Conservation (phyloP, 129 eudicot species). For the Artemisia annua region DNA sequence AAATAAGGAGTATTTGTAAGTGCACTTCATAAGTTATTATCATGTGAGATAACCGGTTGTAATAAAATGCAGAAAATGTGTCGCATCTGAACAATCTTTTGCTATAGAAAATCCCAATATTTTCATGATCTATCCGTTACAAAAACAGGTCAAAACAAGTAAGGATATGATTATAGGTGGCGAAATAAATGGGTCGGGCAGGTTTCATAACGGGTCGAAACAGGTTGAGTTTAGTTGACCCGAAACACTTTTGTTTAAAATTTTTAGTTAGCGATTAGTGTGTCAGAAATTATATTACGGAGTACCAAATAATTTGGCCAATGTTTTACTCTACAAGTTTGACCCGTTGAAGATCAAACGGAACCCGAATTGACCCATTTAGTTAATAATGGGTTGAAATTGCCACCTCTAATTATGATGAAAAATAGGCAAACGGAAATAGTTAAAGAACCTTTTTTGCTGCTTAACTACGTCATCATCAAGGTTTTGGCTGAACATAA, state of each 20-base stretch:
- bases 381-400: no score
- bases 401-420: conserved; percentile 2
- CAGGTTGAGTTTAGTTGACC: neutral
- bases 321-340: neutral
- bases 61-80: conserved; percentile 55
- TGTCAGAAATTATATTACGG: neutral
- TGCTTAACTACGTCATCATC: conserved; percentile 48
- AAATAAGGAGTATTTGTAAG: neutral
- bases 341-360: neutral
- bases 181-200: neutral
- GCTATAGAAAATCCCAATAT: conserved; percentile 58
- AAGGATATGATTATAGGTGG: conserved; percentile 11
- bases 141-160: conserved; percentile 13
- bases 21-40: neutral
- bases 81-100: conserved; percentile 64
- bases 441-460: conserved; percentile 56
- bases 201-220: no score
- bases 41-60: neutral
- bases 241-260: neutral
- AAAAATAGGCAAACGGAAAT: neutral
- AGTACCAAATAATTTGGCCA: neutral
- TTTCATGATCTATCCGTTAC: conserved; percentile 48
- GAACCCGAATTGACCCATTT: neutral
- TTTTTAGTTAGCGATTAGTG: neutral
- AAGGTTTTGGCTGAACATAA: conserved; percentile 76